Evolutionary conservation across 2,329 filamentous ascomycete genomes (phyloP).

Genomic region (Colletotrichum endophyticum): DNA sequence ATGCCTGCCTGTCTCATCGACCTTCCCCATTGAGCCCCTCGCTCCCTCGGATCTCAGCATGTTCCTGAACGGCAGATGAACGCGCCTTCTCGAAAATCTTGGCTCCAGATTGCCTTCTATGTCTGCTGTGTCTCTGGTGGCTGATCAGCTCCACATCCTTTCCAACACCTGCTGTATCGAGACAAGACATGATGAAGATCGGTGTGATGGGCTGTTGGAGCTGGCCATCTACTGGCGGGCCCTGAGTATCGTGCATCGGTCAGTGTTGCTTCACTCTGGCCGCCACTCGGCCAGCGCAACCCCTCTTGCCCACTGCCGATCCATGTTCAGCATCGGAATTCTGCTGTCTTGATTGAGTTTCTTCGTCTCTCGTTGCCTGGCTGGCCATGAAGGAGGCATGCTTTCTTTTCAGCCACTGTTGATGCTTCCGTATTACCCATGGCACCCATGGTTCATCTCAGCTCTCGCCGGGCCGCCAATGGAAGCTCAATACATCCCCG

Average conservation of each 20-base stretch:
- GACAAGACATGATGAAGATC: not conserved
- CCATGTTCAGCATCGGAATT: not conserved
- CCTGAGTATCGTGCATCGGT: not conserved
- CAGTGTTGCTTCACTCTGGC: not conserved
- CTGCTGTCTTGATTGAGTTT: not conserved
- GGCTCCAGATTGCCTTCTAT: not conserved
- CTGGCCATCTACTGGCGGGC: not conserved
- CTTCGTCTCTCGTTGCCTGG: not conserved
- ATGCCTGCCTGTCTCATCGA: not conserved
- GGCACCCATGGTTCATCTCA: constrained; percentile 12
- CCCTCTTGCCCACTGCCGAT: not conserved
- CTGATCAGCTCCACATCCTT: not conserved
- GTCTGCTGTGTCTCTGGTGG: not conserved
- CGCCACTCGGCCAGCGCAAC: not conserved
- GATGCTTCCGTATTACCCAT: not conserved
- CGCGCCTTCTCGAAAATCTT: not conserved
- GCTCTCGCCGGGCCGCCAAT: not conserved
- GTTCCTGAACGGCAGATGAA: not conserved
- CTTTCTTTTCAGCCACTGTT: not conserved
- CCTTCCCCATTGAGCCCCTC: not conserved
- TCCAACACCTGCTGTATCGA: not conserved
- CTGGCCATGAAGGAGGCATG: not conserved
- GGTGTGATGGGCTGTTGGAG: not conserved
- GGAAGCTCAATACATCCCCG: not conserved
- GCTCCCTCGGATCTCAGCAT: not conserved